A percentile compares a stretch with the other conserved stretches of the same genome.
Evolutionary conservation across 106 monocot genomes (phyloP).

Genomic region (Hemerocallis citrina): DNA sequence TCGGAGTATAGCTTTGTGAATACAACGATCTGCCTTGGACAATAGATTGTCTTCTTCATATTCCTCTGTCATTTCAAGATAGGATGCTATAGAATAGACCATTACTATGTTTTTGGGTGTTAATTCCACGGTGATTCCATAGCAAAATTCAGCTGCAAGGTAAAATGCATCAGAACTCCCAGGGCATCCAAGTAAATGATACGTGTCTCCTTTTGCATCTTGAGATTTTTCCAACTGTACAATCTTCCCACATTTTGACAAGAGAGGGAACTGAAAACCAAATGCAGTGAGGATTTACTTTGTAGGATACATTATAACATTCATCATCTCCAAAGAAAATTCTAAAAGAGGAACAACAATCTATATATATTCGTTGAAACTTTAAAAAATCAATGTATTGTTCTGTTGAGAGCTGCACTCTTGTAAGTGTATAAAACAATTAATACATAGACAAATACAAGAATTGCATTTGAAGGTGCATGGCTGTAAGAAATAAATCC

Average conservation of each 20-base stretch:
- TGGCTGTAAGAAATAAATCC: background rate
- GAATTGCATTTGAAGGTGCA: background rate
- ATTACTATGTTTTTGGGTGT: slow-evolving; percentile 28
- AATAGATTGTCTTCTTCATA: slow-evolving; percentile 32
- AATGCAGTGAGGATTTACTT: background rate
- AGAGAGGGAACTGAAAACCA: slow-evolving; percentile 4
- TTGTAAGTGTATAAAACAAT: background rate
- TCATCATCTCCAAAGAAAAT: background rate
- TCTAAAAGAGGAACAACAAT: background rate
- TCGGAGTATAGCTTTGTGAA: slow-evolving; percentile 23
- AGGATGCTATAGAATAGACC: slow-evolving; percentile 27
- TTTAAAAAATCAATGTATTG: background rate
- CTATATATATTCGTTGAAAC: no score
- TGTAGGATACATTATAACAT: background rate
- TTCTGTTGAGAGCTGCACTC: background rate
- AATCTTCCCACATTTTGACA: slow-evolving; percentile 6
- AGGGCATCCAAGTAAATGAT: slow-evolving; percentile 18
- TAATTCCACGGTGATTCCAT: slow-evolving; percentile 28
- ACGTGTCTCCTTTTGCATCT: background rate
- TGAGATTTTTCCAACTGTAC: slow-evolving; percentile 5
- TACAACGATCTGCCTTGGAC: slow-evolving; percentile 14
- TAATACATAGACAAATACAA: no score
- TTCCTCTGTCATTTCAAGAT: slow-evolving; percentile 60
- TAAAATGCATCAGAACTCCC: slow-evolving; percentile 40
- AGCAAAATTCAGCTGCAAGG: slow-evolving; percentile 43